Conservation (phyloP, 1,284 basidiomycete species). For the Thecaphora thlaspeos region DNA sequence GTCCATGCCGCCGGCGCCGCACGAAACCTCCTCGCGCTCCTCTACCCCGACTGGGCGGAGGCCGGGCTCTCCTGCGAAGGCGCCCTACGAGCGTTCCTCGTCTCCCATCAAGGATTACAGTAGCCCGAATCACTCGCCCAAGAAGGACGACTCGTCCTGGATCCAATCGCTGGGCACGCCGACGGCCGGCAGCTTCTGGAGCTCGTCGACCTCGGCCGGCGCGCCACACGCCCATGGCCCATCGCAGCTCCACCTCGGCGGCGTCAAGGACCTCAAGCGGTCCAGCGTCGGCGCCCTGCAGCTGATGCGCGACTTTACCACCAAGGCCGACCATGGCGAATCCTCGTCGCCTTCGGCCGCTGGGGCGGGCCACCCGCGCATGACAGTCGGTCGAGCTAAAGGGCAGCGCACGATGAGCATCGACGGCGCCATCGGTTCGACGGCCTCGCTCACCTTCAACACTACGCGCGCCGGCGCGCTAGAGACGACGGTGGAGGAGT, state of each 20-base stretch:
- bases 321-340: slow-evolving; percentile 31
- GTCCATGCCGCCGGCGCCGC: slow-evolving; percentile 48
- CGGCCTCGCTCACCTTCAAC: slow-evolving; percentile 7
- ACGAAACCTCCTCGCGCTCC: slow-evolving; percentile 23
- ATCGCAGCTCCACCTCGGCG: slow-evolving; percentile 44
- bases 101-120: slow-evolving; percentile 35
- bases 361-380: slow-evolving; percentile 28
- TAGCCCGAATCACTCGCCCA: slow-evolving; percentile 30
- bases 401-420: slow-evolving; percentile 27
- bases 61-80: slow-evolving; percentile 33
- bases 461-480: slow-evolving; percentile 18
- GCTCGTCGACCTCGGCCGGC: slow-evolving; percentile 12
- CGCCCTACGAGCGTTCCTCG: slow-evolving; percentile 13
- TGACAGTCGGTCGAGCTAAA: slow-evolving; percentile 42
- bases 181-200: slow-evolving; percentile 45
- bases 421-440: slow-evolving; percentile 6
- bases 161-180: slow-evolving; percentile 32
- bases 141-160: slow-evolving; percentile 43
- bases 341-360: slow-evolving; percentile 9
- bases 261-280: slow-evolving; percentile 47
- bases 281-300: slow-evolving; percentile 50
- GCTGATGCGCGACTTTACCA: slow-evolving; percentile 49
- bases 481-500: slow-evolving; percentile 31
- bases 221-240: slow-evolving; percentile 16
- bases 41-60: slow-evolving; percentile 22